Evolutionary conservation across 2,329 filamentous ascomycete species (phyloP).

Genomic region (Botryotinia narcissicola): DNA sequence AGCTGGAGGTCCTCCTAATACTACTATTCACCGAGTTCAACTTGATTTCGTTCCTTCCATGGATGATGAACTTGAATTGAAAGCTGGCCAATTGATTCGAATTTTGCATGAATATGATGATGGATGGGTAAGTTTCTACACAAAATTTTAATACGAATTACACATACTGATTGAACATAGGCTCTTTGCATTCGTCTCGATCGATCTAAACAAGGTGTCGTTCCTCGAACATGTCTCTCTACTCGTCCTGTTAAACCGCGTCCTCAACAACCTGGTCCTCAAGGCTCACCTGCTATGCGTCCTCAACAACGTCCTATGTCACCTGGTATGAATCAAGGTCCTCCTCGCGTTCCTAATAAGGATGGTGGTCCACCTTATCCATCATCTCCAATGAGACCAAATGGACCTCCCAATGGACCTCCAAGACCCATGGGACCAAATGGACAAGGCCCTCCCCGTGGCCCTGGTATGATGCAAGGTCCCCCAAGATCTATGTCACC

Average conservation of each 20-base stretch:
- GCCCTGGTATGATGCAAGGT: conserved; percentile 22
- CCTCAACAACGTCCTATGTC: conserved; percentile 28
- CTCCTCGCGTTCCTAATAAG: conserved; percentile 13
- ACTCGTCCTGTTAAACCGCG: conserved; percentile 71
- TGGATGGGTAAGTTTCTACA: conserved; percentile 72
- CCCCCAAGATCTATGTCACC: conserved; percentile 21
- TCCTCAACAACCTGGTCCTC: conserved; percentile 36
- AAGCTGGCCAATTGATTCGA: conserved; percentile 78
- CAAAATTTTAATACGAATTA: neutral
- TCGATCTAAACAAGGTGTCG: conserved; percentile 87
- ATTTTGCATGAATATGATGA: conserved; percentile 96
- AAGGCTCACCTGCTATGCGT: conserved; percentile 32
- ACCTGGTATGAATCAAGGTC: conserved; percentile 27
- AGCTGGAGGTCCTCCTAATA: conserved; percentile 56
- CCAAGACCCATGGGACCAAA: conserved; percentile 25
- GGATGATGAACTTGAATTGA: conserved; percentile 84
- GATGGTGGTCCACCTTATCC: conserved; percentile 8
- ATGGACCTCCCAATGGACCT: conserved; percentile 27
- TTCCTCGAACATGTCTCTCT: conserved; percentile 89
- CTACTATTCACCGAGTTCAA: conserved; percentile 84
- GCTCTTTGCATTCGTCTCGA: conserved; percentile 90
- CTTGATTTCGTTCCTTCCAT: conserved; percentile 91
- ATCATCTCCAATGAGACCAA: conserved; percentile 22
- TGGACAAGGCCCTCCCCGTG: conserved; percentile 24
- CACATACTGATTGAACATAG: conserved; percentile 47